Base-by-base conservation (phyloP, 176 grass and related monocot species). In the Musa troglodytarum region DNA sequence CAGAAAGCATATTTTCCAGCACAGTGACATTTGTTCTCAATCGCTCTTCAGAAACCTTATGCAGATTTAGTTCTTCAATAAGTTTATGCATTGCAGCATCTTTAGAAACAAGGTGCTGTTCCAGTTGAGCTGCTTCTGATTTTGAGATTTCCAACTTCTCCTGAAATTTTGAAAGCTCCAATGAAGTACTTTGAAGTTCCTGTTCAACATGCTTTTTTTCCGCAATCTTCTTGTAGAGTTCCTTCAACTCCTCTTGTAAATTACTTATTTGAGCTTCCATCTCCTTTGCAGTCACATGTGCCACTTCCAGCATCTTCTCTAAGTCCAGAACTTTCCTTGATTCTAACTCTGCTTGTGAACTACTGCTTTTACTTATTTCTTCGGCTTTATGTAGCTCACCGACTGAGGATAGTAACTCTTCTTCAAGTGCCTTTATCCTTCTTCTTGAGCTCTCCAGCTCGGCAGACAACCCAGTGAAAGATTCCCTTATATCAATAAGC, bases 201-300 rank as follows among this genome's bases (percentile, higher is more conserved):
- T 88, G 85, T 82, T 96, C 85, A 49, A 92, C 78, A 80, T 83
- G 71, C 59, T 87, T 71, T 83, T 83, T 77, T 68, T 96, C 82
- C 28, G 74, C 34, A 50, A 75, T 77, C 80, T 78, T 96, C 53
- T 74, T 77, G 72, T 92, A 74, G 58, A 89, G 78, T 9, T 78
- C 86, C 71, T 86, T 84, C 74, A 92, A 72, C 78, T 89, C 89
- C 79, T 88, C 80, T 73, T 92, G 82, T 79, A 89, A 85, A 85
- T 61, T 85, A 80, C 63, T 72, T 63, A 92, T 91, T 58, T 92
- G 72, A 26, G 43, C 73, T 85, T 96, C 83, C 92, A 87, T 82
- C 51, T 89, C 87, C 84, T 92, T 92, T 75, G 81, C 81, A 80
- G 84, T 86, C 3, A 52, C 69, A 29, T 84, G 83, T 54, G 82